Evolutionary conservation across 2,329 filamentous ascomycete species (phyloP), one percentile per base, ranked within the genome.

Genomic region (Penicillium frequentans): DNA sequence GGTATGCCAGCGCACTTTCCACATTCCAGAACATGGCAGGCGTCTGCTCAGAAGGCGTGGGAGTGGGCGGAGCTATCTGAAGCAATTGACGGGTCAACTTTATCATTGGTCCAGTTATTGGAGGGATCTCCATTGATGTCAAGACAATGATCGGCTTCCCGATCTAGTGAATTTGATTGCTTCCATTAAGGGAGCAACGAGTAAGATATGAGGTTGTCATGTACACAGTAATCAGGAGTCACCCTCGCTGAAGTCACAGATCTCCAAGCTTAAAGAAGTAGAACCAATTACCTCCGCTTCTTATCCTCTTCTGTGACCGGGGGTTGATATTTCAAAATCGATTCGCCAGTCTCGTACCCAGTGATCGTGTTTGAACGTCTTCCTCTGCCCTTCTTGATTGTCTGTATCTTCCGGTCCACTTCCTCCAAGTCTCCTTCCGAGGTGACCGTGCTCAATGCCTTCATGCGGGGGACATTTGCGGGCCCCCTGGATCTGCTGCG

Each of bases 381-480:
- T 13, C 87, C 87, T 39, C 90, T 76, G 71, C 91, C 87, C 65
- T 82, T 81, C 31, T 55, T 48, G 87, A 96, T 95, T 8, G 90
- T 91, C 54, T 89, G 82, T 64, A 97, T 91, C 79, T 89, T 91
- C 74, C 85, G 84, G 69, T 85, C 91, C 3, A 96, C 90, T 75
- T 95, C 88, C 55, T 93, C 88, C 61, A 96, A 85, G 9, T 88
- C 87, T 49, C 85, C 88, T 46, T 86, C 83, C 2, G 84, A 84
- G 67, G 90, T 78, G 50, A 85, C 69, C 8, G 79, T 82, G 64
- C 82, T 95, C 65, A 95, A 90, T 3, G 81, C 84, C 66, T 86
- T 86, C 59, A 93, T 75, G 1, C 84, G 82, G 68, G 90, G 88
- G 0, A 81, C 84, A 5, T 77, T 77, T 33, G 44, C 29, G 45